phyloP scores from a whole-genome alignment of 768 basidiomycete species.

The Xerocomus spinulosus region DNA sequence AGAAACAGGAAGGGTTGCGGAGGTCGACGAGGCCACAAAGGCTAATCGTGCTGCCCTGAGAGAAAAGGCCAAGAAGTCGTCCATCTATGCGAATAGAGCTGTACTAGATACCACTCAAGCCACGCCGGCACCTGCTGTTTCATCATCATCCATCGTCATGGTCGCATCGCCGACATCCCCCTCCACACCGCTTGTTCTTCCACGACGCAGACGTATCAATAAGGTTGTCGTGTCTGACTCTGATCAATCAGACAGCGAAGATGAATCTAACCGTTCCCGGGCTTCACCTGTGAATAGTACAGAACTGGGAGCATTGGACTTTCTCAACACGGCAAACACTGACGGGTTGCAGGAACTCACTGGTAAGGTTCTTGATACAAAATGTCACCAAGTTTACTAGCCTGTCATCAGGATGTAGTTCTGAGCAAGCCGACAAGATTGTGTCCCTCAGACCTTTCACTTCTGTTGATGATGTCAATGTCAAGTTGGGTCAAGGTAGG shows the following conservation, averaged over 20 bases:
- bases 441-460: slow-evolving; percentile 74
- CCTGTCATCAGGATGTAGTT: slow-evolving; percentile 57
- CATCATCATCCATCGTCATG: slow-evolving; percentile 29
- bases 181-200: slow-evolving; percentile 37
- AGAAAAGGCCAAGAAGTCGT: slow-evolving; percentile 78
- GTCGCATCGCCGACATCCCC: slow-evolving; percentile 37
- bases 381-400: slow-evolving; percentile 3
- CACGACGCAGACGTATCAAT: slow-evolving; percentile 51
- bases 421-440: slow-evolving; percentile 77
- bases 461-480: slow-evolving; percentile 68
- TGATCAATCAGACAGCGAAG: slow-evolving; percentile 47
- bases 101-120: slow-evolving; percentile 45
- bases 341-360: slow-evolving; percentile 73
- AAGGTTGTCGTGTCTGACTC: slow-evolving; percentile 63
- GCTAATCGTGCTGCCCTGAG: slow-evolving; percentile 59
- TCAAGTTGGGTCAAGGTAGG: slow-evolving; percentile 78
- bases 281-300: slow-evolving; percentile 35
- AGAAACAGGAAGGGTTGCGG: slow-evolving; percentile 59
- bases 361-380: slow-evolving; percentile 40
- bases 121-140: slow-evolving; percentile 32
- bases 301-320: slow-evolving; percentile 54
- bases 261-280: slow-evolving; percentile 35
- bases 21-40: slow-evolving; percentile 68
- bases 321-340: slow-evolving; percentile 58
- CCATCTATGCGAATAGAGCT: slow-evolving; percentile 70